phyloP scores from a whole-genome alignment of 352 stramenopile species.

The Globisporangium emineosum region DNA sequence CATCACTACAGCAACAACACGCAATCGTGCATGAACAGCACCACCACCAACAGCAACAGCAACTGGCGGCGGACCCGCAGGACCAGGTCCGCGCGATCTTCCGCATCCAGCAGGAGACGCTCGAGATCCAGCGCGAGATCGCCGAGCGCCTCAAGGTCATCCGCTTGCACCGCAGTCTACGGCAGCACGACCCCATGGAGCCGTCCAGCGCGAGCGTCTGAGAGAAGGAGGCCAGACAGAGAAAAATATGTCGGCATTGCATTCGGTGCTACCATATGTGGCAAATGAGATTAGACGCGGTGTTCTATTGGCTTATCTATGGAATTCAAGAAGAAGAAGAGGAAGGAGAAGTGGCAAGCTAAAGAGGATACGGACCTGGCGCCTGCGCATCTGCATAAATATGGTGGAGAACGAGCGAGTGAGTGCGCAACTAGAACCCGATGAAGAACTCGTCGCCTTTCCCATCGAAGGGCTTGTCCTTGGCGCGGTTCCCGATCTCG shows the following conservation, averaged over 20 bases:
- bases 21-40: neutral
- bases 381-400: constrained; percentile 2
- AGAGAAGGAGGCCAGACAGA: constrained; percentile 7
- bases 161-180: constrained; percentile 27
- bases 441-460: constrained; percentile 66
- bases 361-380: neutral
- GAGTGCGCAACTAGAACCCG: constrained; percentile 44
- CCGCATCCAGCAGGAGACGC: constrained; percentile 52
- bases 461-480: constrained; percentile 67
- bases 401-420: neutral
- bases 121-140: constrained; percentile 53
- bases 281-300: neutral
- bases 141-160: constrained; percentile 38
- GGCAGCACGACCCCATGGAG: constrained; percentile 44
- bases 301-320: neutral
- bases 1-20: neutral
- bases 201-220: constrained; percentile 67
- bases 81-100: constrained; percentile 54
- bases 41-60: constrained; percentile 10
- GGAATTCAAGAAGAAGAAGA: neutral
- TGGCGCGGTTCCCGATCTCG: constrained; percentile 65
- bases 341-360: neutral
- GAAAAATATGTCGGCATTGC: neutral
- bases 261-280: neutral
- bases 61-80: constrained; percentile 24